Conservation (phyloP, 805 yeast species). For the Monosporozyma siamensis region DNA sequence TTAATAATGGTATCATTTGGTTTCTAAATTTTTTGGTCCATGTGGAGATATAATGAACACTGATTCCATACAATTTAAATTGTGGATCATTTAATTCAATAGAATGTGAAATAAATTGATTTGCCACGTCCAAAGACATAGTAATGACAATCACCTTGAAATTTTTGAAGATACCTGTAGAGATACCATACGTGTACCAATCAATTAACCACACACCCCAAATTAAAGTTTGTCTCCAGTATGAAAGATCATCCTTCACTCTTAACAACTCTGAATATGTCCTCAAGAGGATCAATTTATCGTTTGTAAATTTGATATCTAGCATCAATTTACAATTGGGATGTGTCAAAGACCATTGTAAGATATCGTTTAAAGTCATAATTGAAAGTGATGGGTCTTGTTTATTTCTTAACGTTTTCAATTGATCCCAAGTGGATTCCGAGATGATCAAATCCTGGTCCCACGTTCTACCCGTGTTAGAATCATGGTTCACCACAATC, state of each 20-base stretch:
- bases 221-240: conserved; percentile 38
- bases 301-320: conserved; percentile 43
- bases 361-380: conserved; percentile 35
- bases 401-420: conserved; percentile 30
- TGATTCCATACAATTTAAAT: conserved; percentile 48
- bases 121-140: conserved; percentile 29
- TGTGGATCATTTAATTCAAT: conserved; percentile 32
- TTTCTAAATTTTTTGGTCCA: conserved; percentile 34
- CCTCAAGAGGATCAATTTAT: conserved; percentile 35
- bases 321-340: conserved; percentile 36
- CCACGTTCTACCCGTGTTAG: conserved; percentile 41
- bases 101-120: conserved; percentile 31
- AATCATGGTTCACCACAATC: conserved; percentile 48
- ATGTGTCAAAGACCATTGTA: conserved; percentile 32
- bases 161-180: conserved; percentile 31
- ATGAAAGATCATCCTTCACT: conserved; percentile 33
- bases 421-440: conserved; percentile 29
- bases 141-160: conserved; percentile 32
- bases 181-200: conserved; percentile 36
- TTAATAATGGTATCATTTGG: conserved; percentile 24
- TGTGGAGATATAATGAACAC: conserved; percentile 38
- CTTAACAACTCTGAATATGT: conserved; percentile 30
- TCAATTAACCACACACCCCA: conserved; percentile 47
- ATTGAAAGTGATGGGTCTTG: conserved; percentile 32
- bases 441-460: conserved; percentile 32